These are phyloP conservation scores for Colletotrichum kahawae DNA, from an alignment of 2,329 filamentous ascomycete species.

Conservation along the genomic window DNA sequence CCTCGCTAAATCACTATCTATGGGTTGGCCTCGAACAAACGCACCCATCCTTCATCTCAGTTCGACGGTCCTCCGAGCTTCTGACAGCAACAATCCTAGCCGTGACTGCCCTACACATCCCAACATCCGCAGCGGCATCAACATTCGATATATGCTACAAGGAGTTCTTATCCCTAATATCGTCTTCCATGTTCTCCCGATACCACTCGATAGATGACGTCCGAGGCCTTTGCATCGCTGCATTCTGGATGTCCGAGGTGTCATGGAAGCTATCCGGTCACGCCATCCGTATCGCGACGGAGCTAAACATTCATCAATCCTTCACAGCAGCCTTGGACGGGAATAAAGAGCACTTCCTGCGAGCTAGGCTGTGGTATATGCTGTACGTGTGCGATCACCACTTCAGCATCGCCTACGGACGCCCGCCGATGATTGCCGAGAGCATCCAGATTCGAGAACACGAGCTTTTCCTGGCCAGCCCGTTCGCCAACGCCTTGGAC, in stretches of 20 bases:
- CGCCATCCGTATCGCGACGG: constrained; percentile 62
- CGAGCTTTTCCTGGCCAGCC: constrained; percentile 29
- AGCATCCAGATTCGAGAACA: constrained; percentile 26
- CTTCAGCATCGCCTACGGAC: constrained; percentile 36
- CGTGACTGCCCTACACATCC: constrained; percentile 64
- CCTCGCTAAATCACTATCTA: constrained; percentile 54
- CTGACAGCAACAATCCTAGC: constrained; percentile 62
- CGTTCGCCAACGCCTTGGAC: constrained; percentile 26
- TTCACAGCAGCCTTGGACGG: constrained; percentile 53
- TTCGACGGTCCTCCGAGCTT: constrained; percentile 60
- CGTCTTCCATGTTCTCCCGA: constrained; percentile 61
- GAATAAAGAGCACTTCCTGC: constrained; percentile 53
- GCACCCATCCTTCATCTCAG: constrained; percentile 51
- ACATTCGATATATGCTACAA: constrained; percentile 60
- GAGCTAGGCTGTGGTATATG: constrained; percentile 63
- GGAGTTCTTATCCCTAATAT: constrained; percentile 62
- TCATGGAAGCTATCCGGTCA: constrained; percentile 66
- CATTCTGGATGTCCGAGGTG: constrained; percentile 67
- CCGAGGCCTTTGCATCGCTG: constrained; percentile 63
- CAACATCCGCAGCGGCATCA: constrained; percentile 52
- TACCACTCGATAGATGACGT: constrained; percentile 64
- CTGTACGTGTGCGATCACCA: constrained; percentile 37
- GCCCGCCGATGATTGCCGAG: constrained; percentile 32
- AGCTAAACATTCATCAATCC: constrained; percentile 59
- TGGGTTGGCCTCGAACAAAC: constrained; percentile 57